Evolutionary conservation across 139 green algal genomes (phyloP).

Genomic region (Chlorella sorokiniana): DNA sequence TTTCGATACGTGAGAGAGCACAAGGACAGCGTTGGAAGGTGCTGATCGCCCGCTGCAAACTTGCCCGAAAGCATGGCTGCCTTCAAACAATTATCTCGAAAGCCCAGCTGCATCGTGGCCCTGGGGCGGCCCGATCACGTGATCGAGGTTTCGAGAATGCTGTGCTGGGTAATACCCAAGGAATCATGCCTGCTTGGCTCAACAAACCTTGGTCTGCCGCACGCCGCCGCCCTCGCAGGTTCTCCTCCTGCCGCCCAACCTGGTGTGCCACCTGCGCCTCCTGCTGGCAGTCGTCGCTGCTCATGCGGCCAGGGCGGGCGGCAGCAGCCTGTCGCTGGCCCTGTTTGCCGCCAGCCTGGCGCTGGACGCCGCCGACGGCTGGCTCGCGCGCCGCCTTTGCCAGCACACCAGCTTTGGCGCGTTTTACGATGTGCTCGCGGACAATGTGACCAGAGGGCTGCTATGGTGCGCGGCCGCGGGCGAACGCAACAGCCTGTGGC

Average conservation of each 20-base stretch:
- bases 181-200: neutral
- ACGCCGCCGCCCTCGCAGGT: constrained; percentile 11
- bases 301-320: neutral
- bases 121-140: too few species aligned
- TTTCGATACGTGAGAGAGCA: neutral
- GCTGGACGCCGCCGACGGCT: constrained; percentile 41
- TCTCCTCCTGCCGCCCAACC: constrained; percentile 36
- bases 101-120: too few species aligned
- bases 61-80: too few species aligned
- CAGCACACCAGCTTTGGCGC: constrained; percentile 59
- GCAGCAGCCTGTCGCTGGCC: neutral
- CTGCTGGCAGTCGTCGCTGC: constrained; percentile 7
- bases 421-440: constrained; percentile 60
- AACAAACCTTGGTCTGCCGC: neutral
- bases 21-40: neutral
- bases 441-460: constrained; percentile 47
- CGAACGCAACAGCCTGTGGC: neutral
- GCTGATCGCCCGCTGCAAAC: too few species aligned
- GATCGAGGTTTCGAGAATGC: too few species aligned
- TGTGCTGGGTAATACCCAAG: too few species aligned
- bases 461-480: constrained; percentile 49
- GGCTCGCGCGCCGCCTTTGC: constrained; percentile 24
- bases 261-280: constrained; percentile 37
- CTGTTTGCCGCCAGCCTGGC: constrained; percentile 28
- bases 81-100: too few species aligned